Evolutionary conservation across 257 asterid genomes (phyloP), one percentile per base, ranked within the genome.

Genomic region (Datura wrightii): DNA sequence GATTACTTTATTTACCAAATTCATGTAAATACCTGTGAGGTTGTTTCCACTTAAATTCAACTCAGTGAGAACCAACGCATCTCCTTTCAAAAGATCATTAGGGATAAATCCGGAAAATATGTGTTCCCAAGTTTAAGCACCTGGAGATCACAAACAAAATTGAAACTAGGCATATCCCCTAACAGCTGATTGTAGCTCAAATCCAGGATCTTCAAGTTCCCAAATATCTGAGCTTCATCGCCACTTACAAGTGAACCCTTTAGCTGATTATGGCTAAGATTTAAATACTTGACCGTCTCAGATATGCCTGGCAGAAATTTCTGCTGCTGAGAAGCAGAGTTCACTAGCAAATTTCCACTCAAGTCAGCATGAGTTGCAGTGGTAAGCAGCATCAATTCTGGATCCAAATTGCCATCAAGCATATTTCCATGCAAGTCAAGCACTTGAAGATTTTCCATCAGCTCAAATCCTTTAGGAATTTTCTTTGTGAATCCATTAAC

Each of bases 31-130:
- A 96, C 99, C 99, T 88, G 99, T 84, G 24, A 96, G 94, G 79
- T 93, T 93, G 88, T 96, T 96, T 79, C 95, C 93, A 14, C 99
- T 97, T 80, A 97, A 87, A 90, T 97, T 98, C 93, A 97, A 79
- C 88, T 91, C 98, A 0, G 92, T 89, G 53, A 97, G 91, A 83
- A 90, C 95, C 88, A 89, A 85, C 7, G 99, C 88, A 83, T 94
- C 98, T 37, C 99, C 98, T 88, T 92, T 94, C 90, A 97, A 86
- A 67, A 97, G 97, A 83, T 93, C 90, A 87, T 92, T 92, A 9
- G 99, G 98, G 79, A 94, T 89, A 11, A 88, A 85, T 50, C 98
- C 99, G 44, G 94, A 89, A 87, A 97, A 95, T 58, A 80, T 83
- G 85, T 97, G 89, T 89, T 94, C 78, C 98, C 89, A 60, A 97